These are phyloP conservation scores for Symmetrospora coprosmae DNA, from an alignment of 768 basidiomycete genomes.

Conservation along the genomic window DNA sequence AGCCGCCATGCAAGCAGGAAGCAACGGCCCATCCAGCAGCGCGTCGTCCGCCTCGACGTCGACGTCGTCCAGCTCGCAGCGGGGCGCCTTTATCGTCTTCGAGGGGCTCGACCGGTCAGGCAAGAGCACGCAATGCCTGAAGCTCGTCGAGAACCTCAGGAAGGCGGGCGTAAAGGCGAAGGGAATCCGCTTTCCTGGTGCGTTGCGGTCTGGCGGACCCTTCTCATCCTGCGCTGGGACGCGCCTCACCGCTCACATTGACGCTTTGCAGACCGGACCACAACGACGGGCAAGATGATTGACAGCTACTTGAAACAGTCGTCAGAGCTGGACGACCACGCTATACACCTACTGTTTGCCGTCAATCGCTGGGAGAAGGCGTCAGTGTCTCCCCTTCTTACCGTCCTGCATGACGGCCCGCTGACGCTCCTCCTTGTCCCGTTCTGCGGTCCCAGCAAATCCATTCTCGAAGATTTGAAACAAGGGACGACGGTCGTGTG, in stretches of 20 bases:
- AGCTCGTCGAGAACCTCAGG: conserved; percentile 48
- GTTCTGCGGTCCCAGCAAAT: conserved; percentile 42
- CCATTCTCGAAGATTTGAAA: conserved; percentile 49
- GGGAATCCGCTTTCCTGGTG: conserved; percentile 81
- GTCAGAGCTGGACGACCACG: conserved; percentile 76
- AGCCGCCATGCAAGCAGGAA: too few relatives aligned
- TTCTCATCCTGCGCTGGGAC: background rate
- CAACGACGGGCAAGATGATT: conserved; percentile 81
- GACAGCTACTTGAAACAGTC: conserved; percentile 73
- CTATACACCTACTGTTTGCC: conserved; percentile 84
- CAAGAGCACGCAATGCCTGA: conserved; percentile 71
- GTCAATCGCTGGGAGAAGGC: conserved; percentile 94
- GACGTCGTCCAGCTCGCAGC: too few relatives aligned
- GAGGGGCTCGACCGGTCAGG: conserved; percentile 83
- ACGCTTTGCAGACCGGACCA: conserved; percentile 72
- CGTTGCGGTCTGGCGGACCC: background rate
- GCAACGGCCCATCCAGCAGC: too few relatives aligned
- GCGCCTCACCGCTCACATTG: too few relatives aligned
- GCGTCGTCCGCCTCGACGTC: too few relatives aligned
- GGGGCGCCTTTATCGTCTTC: conserved; percentile 23
- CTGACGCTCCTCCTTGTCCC: background rate
- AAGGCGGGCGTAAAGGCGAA: conserved; percentile 42
- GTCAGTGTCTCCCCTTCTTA: conserved; percentile 40
- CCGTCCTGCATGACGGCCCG: background rate
- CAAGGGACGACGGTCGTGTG: conserved; percentile 63